Evolutionary conservation across 352 stramenopile genomes (phyloP).

Genomic region (Elongisporangium undulatum): DNA sequence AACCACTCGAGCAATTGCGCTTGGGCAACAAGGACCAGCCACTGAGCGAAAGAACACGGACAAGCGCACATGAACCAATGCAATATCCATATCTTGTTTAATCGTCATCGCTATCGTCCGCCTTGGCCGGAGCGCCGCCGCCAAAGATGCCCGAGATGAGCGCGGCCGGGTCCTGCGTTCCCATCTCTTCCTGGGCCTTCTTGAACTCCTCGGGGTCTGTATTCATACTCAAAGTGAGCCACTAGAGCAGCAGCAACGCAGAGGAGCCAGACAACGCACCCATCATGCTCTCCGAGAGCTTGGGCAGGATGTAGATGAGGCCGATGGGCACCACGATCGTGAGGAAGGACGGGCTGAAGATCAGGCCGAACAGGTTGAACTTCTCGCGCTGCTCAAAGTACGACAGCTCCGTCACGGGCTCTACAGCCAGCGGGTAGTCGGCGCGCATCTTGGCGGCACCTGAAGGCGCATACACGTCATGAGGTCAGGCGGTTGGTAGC

Average conservation of each 20-base stretch:
- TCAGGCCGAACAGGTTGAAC: slow-evolving; percentile 67
- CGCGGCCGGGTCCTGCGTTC: slow-evolving; percentile 56
- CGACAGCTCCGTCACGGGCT: slow-evolving; percentile 62
- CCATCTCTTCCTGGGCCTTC: slow-evolving; percentile 83
- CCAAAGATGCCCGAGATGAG: slow-evolving; percentile 75
- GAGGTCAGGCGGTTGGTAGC: not conserved
- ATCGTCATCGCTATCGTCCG: slow-evolving; percentile 73
- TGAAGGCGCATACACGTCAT: slow-evolving; percentile 2
- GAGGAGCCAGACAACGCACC: slow-evolving; percentile 20
- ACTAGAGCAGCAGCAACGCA: not conserved
- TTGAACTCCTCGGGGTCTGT: slow-evolving; percentile 86
- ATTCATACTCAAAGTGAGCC: not conserved
- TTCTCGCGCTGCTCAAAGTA: slow-evolving; percentile 86
- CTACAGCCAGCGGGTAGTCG: slow-evolving; percentile 55
- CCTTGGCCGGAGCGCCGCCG: slow-evolving; percentile 33
- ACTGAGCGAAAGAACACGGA: not conserved
- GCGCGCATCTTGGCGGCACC: slow-evolving; percentile 49
- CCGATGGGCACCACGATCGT: slow-evolving; percentile 73
- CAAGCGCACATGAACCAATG: not conserved
- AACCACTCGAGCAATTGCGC: no score
- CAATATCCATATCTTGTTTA: slow-evolving; percentile 20
- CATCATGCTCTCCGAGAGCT: slow-evolving; percentile 77
- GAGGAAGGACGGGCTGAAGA: slow-evolving; percentile 83
- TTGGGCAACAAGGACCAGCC: no score
- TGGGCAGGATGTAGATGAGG: slow-evolving; percentile 75